Evolutionary conservation across 2,329 filamentous ascomycete species (phyloP), one percentile per base, ranked within the genome.

Genomic region (Alternaria arbusti): DNA sequence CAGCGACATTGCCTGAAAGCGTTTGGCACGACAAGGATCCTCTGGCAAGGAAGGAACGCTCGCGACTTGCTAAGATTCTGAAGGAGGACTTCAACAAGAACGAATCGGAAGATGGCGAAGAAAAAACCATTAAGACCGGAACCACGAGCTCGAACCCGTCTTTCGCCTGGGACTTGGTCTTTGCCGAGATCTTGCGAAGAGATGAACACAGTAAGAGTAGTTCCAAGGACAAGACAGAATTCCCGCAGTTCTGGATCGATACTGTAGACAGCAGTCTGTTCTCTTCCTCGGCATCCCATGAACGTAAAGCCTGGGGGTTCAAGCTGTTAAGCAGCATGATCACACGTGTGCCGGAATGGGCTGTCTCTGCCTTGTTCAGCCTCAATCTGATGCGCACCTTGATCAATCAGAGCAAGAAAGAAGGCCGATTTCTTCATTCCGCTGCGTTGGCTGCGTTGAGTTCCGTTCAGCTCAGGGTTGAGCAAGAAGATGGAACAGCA

Each of bases 241-340:
- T 97, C 75, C 84, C 86, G 51, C 88, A 91, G 50, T 96, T 97
- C 76, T 98, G 95, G 94, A 88, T 88, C 44, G 89, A 93, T 47
- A 90, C 92, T 59, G 90, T 98, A 63, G 94, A 97, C 79, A 91
- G 95, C 76, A 91, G 91, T 9, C 85, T 97, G 4, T 97, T 98
- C 77, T 90, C 92, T 6, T 88, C 90, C 60, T 89, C 87, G 11
- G 91, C 94, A 8, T 96, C 94, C 1, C 89, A 94, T 46, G 93
- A 94, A 70, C 91, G 96, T 59, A 98, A 97, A 80, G 93, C 93
- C 74, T 94, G 93, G 79, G 96, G 96, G 0, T 95, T 98, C 80
- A 89, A 94, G 73, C 87, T 98, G 3, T 93, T 97, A 73, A 89
- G 91, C 71, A 92, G 91, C 74, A 88, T 94, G 70, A 82, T 97